Percentiles rank a stretch among this genome's conserved stretches.
Evolutionary conservation across 2,329 filamentous ascomycete species (phyloP).

Genomic region (Xylariaceae sp.): DNA sequence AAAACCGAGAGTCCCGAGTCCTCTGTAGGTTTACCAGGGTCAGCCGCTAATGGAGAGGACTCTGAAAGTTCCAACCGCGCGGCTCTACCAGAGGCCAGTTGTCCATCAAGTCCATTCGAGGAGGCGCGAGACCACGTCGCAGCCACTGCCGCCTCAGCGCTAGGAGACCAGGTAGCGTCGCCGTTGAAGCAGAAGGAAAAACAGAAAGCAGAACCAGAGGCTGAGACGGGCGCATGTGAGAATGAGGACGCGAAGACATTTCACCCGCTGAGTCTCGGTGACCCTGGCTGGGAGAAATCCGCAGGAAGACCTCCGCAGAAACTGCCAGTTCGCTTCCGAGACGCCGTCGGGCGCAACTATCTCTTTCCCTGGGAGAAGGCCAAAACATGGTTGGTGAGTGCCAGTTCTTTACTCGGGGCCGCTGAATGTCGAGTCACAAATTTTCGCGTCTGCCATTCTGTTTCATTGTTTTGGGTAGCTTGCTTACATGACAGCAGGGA

Average conservation of each 20-base stretch:
- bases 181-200: slow-evolving; percentile 29
- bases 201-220: slow-evolving; percentile 25
- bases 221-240: slow-evolving; percentile 9
- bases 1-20: background rate
- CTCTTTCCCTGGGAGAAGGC: slow-evolving; percentile 71
- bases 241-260: slow-evolving; percentile 19
- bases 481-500: slow-evolving; percentile 47
- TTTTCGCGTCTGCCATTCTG: background rate
- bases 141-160: background rate
- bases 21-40: background rate
- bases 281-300: slow-evolving; percentile 38
- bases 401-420: background rate
- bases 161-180: slow-evolving; percentile 1
- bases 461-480: background rate
- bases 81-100: slow-evolving; percentile 14
- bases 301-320: slow-evolving; percentile 37
- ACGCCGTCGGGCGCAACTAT: slow-evolving; percentile 70
- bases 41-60: slow-evolving; percentile 2
- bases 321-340: slow-evolving; percentile 69
- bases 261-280: slow-evolving; percentile 29
- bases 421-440: background rate
- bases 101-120: slow-evolving; percentile 17
- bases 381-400: slow-evolving; percentile 65
- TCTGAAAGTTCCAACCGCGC: background rate
- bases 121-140: slow-evolving; percentile 4